These are phyloP conservation scores for Alternaria sp. DNA, from an alignment of 2,329 filamentous ascomycete species.

Conservation along the genomic window DNA sequence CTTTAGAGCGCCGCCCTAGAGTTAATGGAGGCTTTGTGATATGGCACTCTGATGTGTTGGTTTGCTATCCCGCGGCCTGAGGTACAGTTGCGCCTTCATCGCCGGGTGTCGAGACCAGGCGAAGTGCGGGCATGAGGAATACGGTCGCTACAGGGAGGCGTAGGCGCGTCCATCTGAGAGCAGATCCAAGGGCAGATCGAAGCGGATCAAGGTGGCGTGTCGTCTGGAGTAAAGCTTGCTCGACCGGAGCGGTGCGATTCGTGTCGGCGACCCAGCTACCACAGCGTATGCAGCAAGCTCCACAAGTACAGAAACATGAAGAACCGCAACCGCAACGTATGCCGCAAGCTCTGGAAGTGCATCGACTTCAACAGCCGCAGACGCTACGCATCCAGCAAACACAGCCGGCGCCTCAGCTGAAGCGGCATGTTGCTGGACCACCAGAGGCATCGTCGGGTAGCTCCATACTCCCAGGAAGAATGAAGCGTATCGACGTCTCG, in stretches of 20 bases:
- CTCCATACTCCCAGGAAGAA: too few species aligned
- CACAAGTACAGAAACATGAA: too few species aligned
- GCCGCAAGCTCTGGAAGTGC: too few species aligned
- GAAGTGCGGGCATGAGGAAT: background rate
- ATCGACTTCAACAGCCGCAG: too few species aligned
- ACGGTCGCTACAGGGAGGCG: background rate
- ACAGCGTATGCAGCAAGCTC: too few species aligned
- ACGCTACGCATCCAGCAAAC: too few species aligned
- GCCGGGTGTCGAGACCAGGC: background rate
- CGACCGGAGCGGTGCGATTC: background rate
- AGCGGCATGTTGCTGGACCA: background rate
- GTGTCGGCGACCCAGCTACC: background rate
- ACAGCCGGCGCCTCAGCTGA: too few species aligned
- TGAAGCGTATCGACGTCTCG: background rate
- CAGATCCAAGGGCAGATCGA: background rate
- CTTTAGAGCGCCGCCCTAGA: background rate
- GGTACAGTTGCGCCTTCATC: background rate
- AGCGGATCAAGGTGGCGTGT: background rate
- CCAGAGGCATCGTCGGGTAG: background rate
- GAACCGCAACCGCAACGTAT: too few species aligned
- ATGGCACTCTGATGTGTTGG: background rate
- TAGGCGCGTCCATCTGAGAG: background rate
- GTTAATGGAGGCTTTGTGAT: too few species aligned
- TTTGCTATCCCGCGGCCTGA: background rate
- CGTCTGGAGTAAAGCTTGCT: background rate